phyloP scores from a whole-genome alignment of 805 yeast genomes.

The Yarrowia sp. region DNA sequence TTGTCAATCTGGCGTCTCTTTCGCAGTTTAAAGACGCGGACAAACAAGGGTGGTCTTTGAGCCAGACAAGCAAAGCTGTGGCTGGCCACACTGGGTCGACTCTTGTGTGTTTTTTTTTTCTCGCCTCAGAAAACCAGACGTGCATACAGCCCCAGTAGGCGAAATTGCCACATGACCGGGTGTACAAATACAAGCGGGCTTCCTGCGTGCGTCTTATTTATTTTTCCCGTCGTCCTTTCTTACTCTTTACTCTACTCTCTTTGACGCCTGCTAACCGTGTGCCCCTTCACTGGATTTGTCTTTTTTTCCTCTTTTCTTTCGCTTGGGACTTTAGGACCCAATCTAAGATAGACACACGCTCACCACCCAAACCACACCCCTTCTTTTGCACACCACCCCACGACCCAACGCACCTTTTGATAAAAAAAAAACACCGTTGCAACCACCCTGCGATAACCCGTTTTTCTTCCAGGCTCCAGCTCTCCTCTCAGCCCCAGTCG shows the following conservation, averaged over 20 bases:
- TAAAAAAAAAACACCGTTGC: not conserved
- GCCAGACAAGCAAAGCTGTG: not conserved
- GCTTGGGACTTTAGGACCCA: slow-evolving; percentile 20
- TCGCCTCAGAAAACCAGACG: not conserved
- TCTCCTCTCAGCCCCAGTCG: not conserved
- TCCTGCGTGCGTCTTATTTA: not conserved
- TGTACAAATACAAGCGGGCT: not conserved
- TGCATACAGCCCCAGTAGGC: not conserved
- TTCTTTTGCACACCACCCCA: slow-evolving; percentile 19
- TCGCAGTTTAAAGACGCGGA: too few species aligned
- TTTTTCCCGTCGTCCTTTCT: not conserved
- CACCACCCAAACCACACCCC: slow-evolving; percentile 19
- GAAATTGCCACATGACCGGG: not conserved
- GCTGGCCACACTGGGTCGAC: not conserved
- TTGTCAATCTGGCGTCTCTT: too few species aligned
- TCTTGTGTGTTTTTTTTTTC: not conserved
- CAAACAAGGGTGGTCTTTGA: too few species aligned
- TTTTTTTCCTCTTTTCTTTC: slow-evolving; percentile 5
- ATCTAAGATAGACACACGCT: slow-evolving; percentile 21
- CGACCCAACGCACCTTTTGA: not conserved
- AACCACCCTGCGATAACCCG: not conserved
- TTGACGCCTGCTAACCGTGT: too few species aligned
- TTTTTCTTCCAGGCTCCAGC: not conserved
- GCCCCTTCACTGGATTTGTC: slow-evolving; percentile 1
- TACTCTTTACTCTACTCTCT: too few species aligned